Evolutionary conservation across 2,329 filamentous ascomycete species (phyloP), one percentile per base, ranked within the genome.

Genomic region (Fusarium sp.): DNA sequence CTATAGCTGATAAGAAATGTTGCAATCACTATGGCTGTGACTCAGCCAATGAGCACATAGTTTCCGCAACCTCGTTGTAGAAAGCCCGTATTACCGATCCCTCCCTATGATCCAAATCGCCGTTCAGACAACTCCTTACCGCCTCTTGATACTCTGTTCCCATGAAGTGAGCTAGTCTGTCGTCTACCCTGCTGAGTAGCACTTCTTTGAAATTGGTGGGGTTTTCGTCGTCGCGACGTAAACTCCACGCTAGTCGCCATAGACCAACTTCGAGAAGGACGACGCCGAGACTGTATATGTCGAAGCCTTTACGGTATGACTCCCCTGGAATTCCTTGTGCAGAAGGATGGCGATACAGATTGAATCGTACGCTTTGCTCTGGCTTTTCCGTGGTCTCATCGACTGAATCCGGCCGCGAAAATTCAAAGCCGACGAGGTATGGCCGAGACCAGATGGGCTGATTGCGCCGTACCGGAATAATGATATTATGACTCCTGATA

Each of bases 241-340:
- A 17, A n/a, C 27, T 46, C 58, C 58, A 62, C 11, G 52, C 58
- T 9, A 27, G 3, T 1, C 58, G 41, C 58, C 58, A 62, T 8
- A 62, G 17, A 11, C 60, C 65, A 25, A 68, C 27, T 11, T 68
- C 65, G 6, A 65, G 35, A 18, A 68, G 65, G 1, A 68, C 42
- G 27, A 68, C 54, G 6, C 65, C 54, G 7, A 60, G 47, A 25
- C 65, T 68, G 25, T 68, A 68, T 11, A 68, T 65, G 22, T 68
- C 65, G 33, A 55, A 65, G 6, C 41, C 41, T 15, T 52, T 47
- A 8, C 47, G 54, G 25, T 54, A 65, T n/a, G 53, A 42, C 33
- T 68, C 53, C 1, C 54, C 65, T 3, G 65, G 65, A 18, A 53
- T 55, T 1, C 65, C 65, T 33, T 68, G 65, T 4, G 54, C 65